Percentiles rank a stretch among this genome's conserved stretches.
Evolutionary conservation across 2,329 filamentous ascomycete species (phyloP).

Genomic region (Fusarium subglutinans): DNA sequence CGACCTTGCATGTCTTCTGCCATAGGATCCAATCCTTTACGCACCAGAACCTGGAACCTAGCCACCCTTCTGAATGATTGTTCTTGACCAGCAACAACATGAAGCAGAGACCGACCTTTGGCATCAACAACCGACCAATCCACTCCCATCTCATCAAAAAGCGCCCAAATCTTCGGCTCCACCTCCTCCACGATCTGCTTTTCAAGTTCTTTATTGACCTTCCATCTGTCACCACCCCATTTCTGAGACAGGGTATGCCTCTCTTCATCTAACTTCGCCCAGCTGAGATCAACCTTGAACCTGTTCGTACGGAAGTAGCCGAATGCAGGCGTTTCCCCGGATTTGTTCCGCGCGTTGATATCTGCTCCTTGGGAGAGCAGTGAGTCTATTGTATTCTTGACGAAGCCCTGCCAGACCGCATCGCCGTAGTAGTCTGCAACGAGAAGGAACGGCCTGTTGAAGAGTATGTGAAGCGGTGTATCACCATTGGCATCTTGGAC

Average conservation of each 20-base stretch:
- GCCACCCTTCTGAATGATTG: fast-evolving
- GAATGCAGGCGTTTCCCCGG: not conserved
- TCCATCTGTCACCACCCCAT: not conserved
- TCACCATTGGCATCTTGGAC: not conserved
- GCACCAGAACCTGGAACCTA: not conserved
- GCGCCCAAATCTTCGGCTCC: not conserved
- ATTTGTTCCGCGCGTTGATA: not conserved
- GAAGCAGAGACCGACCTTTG: not conserved
- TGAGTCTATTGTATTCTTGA: not conserved
- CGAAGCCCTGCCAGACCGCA: fast-evolving
- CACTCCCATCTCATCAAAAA: not conserved
- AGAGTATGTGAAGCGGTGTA: not conserved
- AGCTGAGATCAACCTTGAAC: not conserved
- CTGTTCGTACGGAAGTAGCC: not conserved
- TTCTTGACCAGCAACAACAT: not conserved
- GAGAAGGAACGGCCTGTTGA: not conserved
- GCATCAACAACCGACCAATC: fast-evolving
- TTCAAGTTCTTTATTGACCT: not conserved
- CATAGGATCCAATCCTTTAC: not conserved
- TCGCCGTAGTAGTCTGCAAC: not conserved
- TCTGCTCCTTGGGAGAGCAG: not conserved
- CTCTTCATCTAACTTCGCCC: not conserved
- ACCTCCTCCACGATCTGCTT: not conserved
- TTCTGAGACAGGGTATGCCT: not conserved
- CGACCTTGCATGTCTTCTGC: not conserved